Base-by-base conservation (phyloP, 1,139 yeast genomes). In the Waltiozyma sp. region DNA sequence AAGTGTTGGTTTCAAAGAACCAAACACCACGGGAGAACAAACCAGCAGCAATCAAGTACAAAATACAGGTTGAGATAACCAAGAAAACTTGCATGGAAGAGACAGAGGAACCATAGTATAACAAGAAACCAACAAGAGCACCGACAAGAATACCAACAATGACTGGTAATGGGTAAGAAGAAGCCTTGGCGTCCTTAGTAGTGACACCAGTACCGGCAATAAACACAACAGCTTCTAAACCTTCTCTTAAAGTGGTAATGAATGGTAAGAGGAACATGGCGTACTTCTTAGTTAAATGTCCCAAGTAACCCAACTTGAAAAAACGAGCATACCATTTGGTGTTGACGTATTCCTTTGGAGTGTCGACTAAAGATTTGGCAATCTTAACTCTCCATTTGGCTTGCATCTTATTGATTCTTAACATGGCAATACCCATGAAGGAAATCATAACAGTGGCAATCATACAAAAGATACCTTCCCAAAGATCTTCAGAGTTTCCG, bases 401-500 rank as follows among this genome's bases (percentile, higher is more conserved):
- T 64, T 85, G 86, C 87, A 87, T 77, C 58, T 83, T 80, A 64
- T 86, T 87, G 59, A 88, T 75, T 52, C 96, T 70, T 51, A 88
- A 69, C 70, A 88, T 75, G 13, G 95, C 87, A 41, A 87, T 65
- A 40, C 96, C 96, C 96, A 88, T 87, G 42, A 83, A 66, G 5
- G 95, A 81, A 58, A 88, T 88, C 66, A 88, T 80, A 10, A 80
- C 55, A 24, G 93, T 76, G 7, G 95, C 88, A 48, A 87, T 65
- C 47, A 88, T 69, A 53, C 93, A 85, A 61, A 88, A 88, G 10
- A 80, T 65, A 40, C 95, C 96, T 65, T 88, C 96, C 96, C 96
- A 88, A 40, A 87, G 61, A 55, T 93, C 75, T 60, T 88, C 96
- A 1, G 96, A 77, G 44, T 72, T 68, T 21, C 89, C 77, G 82